These are phyloP conservation scores for Trichoderma koningii DNA, from an alignment of 2,329 filamentous ascomycete genomes.

Conservation along the genomic window DNA sequence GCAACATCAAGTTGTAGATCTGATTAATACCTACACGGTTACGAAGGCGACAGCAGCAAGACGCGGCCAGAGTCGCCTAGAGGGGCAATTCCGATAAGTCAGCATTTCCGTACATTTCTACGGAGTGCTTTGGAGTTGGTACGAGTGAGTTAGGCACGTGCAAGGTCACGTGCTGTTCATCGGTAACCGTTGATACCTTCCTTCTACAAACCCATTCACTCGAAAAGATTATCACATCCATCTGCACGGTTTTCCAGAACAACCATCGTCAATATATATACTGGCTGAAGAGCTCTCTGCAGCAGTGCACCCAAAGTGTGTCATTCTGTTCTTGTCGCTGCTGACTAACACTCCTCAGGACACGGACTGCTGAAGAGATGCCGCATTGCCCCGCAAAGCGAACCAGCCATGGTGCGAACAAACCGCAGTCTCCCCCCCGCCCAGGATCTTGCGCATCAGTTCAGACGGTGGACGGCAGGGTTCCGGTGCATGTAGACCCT, in stretches of 20 bases:
- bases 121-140: not conserved
- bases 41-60: conserved; percentile 14
- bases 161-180: not conserved
- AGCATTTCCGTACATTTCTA: conserved; percentile 27
- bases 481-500: conserved; percentile 21
- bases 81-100: conserved; percentile 29
- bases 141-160: not conserved
- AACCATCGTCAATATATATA: too few relatives aligned
- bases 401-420: conserved; percentile 15
- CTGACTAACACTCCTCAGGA: not conserved
- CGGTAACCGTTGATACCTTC: too few relatives aligned
- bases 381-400: conserved; percentile 6
- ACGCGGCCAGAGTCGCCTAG: conserved; percentile 25
- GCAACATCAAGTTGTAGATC: not conserved
- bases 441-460: conserved; percentile 21
- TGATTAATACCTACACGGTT: not conserved
- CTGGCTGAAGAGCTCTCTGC: not conserved
- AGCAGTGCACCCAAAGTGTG: too few relatives aligned
- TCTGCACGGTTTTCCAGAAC: too few relatives aligned
- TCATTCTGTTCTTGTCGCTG: not conserved
- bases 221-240: not conserved
- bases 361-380: not conserved
- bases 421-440: conserved; percentile 10
- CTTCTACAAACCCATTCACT: too few relatives aligned
- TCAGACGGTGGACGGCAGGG: conserved; percentile 9